phyloP scores from a whole-genome alignment of 1,139 yeast genomes.

The Blastobotrys persicus region DNA sequence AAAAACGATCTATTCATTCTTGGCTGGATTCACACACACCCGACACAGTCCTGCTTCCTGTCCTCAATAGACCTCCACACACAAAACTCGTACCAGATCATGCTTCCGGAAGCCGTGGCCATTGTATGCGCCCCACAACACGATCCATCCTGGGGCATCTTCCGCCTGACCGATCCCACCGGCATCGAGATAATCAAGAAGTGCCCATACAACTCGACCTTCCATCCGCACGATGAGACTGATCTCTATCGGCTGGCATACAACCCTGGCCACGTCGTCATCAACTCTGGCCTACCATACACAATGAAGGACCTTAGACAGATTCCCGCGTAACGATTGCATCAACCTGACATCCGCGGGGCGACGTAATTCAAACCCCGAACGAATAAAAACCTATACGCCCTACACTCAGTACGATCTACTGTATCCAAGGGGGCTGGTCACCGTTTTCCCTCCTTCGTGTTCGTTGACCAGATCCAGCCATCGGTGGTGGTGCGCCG shows the following conservation, averaged over 20 bases:
- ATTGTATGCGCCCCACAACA: slow-evolving; percentile 57
- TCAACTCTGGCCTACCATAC: slow-evolving; percentile 45
- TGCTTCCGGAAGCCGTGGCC: slow-evolving; percentile 66
- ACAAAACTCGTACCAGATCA: slow-evolving; percentile 59
- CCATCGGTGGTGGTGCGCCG: too few relatives aligned
- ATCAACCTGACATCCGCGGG: too few relatives aligned
- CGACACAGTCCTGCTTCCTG: slow-evolving; percentile 61
- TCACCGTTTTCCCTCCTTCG: too few relatives aligned
- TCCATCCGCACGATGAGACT: slow-evolving; percentile 56
- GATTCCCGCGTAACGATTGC: slow-evolving; percentile 1
- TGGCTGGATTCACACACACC: slow-evolving; percentile 72
- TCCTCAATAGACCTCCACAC: slow-evolving; percentile 63
- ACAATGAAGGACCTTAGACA: slow-evolving; percentile 45
- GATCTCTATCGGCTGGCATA: slow-evolving; percentile 49
- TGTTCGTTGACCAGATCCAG: too few relatives aligned
- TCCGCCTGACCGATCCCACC: slow-evolving; percentile 59
- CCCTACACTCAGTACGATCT: too few relatives aligned
- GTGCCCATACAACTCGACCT: slow-evolving; percentile 43
- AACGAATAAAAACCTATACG: too few relatives aligned
- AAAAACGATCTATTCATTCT: slow-evolving; percentile 51
- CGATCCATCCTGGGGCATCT: slow-evolving; percentile 51
- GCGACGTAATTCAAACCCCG: too few relatives aligned
- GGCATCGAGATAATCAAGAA: slow-evolving; percentile 52
- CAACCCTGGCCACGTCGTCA: slow-evolving; percentile 50
- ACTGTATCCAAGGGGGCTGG: too few relatives aligned